Base-by-base conservation (phyloP, 768 basidiomycete genomes). In the Jaapia argillacea region DNA sequence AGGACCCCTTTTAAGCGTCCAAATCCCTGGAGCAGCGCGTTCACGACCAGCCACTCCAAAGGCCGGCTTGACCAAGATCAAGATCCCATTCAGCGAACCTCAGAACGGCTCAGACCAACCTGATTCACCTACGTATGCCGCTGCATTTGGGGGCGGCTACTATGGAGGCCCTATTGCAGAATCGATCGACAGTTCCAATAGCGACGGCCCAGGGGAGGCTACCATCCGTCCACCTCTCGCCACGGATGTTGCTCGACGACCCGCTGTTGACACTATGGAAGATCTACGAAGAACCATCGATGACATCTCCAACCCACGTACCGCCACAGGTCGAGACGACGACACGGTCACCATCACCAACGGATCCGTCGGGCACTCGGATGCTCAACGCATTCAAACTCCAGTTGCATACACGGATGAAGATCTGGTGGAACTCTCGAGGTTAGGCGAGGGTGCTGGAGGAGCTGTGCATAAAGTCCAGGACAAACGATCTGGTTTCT, bases 401-500 rank as follows among this genome's bases (percentile, higher is more conserved):
- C 52, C 37, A 48, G 64, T 65, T 51, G 61, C 63, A 33, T 50
- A 55, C 6, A 59, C 58, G 38, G 86, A 90, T 58, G 75, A 76
- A 44, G 57, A 78, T 45, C 70, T 97, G 44, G 85, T 91, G 51
- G 85, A 87, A 51, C 49, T 91, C 6, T 60, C 67, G 12, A 77
- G 88, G 43, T 68, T 99, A 2, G 96, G 96, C 16, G 92, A 97
- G 56, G 96, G 96, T 33, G 90, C 92, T 44, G 92, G 93, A 37
- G 96, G 96, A 37, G 92, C 91, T 5, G 96, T 99, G 7, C 82
- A 94, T 61, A 92, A 90, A 63, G 93, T 97, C 38, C 77, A 70
- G 59, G 89, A 96, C 61, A 81, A 72, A 56, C 81, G 83, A 43
- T 87, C 79, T 1, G 78, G 77, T 25, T 68, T 70, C 58, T 74